Evolutionary conservation across 129 eudicot genomes (phyloP), one percentile per base, ranked within the genome.

Genomic region (Ambrosia artemisiifolia): DNA sequence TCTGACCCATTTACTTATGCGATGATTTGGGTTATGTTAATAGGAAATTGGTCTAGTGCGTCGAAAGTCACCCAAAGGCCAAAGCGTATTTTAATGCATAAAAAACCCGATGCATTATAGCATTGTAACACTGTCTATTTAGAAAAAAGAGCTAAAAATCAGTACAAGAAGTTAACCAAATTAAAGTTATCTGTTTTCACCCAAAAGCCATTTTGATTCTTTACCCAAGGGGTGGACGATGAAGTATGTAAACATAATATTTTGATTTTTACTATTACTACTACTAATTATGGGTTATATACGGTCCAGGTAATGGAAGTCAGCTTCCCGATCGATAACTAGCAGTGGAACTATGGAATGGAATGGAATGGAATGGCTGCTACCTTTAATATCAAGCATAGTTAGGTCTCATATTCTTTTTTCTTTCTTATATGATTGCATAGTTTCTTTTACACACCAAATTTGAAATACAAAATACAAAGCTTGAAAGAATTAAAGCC

Each of bases 221-320:
- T 55, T 19, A 55, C 62, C 34, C 34, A 3, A 12, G 16, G 17
- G 54, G 54, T 13, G 17, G 6, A 48, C 54, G 12, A n/a, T 13
- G 42, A 60, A 60, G 17, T 60, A 60, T 30, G 65, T 11, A 42
- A 12, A 32, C 14, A 12, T 1, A 60, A 60, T 32, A 20, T 10
- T 61, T 61, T 34, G 24, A 33, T 59, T 76, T 57, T 47, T 14
- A 14, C 14, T 60, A 9, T 47, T 14, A 14, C 14, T 60, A 9
- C 6, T 51, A 40, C 36, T 75, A 67, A 78, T 63, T 78, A 32
- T 14, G 76, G 35, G 35, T 70, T 64, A 28, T 71, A 44, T 75
- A 44, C 33, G 68, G 24, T 81, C 78, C 92, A 93, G 98, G 88
- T 77, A 74, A 85, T 85, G 89, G 76, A 82, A 75, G 63, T 89